These are phyloP conservation scores for Phialocephala subalpina DNA, from an alignment of 2,329 filamentous ascomycete genomes.

Conservation along the genomic window DNA sequence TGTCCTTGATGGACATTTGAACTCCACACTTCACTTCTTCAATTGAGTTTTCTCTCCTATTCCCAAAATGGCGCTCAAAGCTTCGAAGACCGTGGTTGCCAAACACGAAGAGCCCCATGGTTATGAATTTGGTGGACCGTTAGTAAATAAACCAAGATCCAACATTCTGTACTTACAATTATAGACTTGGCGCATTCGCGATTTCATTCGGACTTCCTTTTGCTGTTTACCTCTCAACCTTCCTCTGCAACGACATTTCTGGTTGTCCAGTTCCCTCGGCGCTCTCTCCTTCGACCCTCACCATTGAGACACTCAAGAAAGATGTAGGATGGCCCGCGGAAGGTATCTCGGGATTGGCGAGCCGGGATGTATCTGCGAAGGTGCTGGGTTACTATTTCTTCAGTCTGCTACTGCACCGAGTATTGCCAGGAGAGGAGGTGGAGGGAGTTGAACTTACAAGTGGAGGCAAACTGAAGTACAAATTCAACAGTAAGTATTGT, in stretches of 20 bases:
- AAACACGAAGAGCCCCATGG: slow-evolving; percentile 40
- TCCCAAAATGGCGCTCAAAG: slow-evolving; percentile 37
- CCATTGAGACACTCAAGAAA: slow-evolving; percentile 74
- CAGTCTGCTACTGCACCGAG: slow-evolving; percentile 75
- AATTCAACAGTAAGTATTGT: slow-evolving; percentile 71
- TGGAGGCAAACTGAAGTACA: slow-evolving; percentile 82
- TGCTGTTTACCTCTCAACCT: slow-evolving; percentile 80
- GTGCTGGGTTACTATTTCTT: slow-evolving; percentile 81
- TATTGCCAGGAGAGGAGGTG: slow-evolving; percentile 77
- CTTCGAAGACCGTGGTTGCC: slow-evolving; percentile 30
- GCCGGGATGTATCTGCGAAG: slow-evolving; percentile 72
- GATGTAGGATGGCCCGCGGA: slow-evolving; percentile 83
- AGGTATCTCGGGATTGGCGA: slow-evolving; percentile 75
- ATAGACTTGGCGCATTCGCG: slow-evolving; percentile 75
- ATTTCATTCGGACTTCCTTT: slow-evolving; percentile 85
- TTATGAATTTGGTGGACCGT: slow-evolving; percentile 47
- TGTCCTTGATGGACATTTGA: slow-evolving; percentile 22
- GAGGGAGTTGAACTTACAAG: slow-evolving; percentile 75
- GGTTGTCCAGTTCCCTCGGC: slow-evolving; percentile 89
- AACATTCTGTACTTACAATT: slow-evolving; percentile 19
- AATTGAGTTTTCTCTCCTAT: slow-evolving; percentile 18
- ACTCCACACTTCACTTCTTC: background rate
- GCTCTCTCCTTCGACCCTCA: slow-evolving; percentile 75
- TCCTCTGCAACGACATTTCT: slow-evolving; percentile 90
- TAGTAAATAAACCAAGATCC: slow-evolving; percentile 28